A percentile compares a stretch with the other conserved stretches of the same genome.
Conservation (phyloP, 2,329 filamentous ascomycete genomes). For the Pseudogymnoascus sp. region DNA sequence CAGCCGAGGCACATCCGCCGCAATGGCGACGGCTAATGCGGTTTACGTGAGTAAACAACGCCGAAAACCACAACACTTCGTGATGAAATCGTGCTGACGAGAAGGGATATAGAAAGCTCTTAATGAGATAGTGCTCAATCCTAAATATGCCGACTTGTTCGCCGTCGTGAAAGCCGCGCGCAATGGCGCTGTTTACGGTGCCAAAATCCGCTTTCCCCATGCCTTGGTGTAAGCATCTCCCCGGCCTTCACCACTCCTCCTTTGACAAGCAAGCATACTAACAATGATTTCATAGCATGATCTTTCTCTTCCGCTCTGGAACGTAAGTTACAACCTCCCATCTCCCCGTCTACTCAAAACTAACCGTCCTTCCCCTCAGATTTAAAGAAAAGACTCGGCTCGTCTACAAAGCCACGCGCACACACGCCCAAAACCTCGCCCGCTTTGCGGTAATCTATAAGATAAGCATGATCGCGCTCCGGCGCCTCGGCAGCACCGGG, state of each 20-base stretch:
- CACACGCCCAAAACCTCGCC: slow-evolving; percentile 86
- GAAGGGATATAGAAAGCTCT: slow-evolving; percentile 34
- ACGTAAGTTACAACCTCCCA: slow-evolving; percentile 49
- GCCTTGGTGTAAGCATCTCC: slow-evolving; percentile 63
- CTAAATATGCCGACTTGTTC: slow-evolving; percentile 75
- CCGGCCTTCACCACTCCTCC: slow-evolving; percentile 2
- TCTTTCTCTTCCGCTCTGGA: slow-evolving; percentile 90
- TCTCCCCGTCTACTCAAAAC: not conserved
- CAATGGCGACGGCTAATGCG: slow-evolving; percentile 1
- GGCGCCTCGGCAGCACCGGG: slow-evolving; percentile 50
- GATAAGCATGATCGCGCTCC: slow-evolving; percentile 66
- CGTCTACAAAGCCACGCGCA: slow-evolving; percentile 77
- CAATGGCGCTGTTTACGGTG: slow-evolving; percentile 94
- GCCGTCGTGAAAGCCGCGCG: slow-evolving; percentile 85
- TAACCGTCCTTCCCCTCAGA: slow-evolving; percentile 27
- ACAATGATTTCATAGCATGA: slow-evolving; percentile 57
- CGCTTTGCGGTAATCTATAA: slow-evolving; percentile 92
- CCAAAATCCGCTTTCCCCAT: slow-evolving; percentile 97
- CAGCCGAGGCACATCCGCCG: slow-evolving; percentile 8
- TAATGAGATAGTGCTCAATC: slow-evolving; percentile 73
- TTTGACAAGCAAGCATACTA: slow-evolving; percentile 1
- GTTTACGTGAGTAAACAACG: slow-evolving; percentile 8
- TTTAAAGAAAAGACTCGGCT: slow-evolving; percentile 70
- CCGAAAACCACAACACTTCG: not conserved
- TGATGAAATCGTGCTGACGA: slow-evolving; percentile 11